Conservation (phyloP, 2,329 filamentous ascomycete species). For the Endothia cerciana region DNA sequence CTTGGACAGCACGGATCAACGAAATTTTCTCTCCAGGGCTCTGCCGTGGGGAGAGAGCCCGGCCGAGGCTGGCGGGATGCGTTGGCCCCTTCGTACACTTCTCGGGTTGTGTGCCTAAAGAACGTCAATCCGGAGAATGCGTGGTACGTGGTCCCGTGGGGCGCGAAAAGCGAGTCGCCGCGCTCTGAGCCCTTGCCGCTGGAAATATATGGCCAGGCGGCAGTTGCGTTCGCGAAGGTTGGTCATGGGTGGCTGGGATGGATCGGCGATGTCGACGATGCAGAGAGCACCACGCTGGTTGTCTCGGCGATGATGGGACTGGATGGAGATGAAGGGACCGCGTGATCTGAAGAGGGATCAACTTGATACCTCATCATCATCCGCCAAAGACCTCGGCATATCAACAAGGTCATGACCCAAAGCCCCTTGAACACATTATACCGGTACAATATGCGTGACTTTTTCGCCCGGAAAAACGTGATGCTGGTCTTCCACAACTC, state of each 20-base stretch:
- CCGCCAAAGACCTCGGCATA: too few species aligned
- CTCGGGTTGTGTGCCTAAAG: not conserved
- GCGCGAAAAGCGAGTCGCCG: not conserved
- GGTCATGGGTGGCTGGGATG: slow-evolving; percentile 10
- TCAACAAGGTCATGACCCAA: not conserved
- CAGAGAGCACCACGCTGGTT: not conserved
- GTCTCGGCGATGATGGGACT: slow-evolving; percentile 11
- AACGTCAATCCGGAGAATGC: slow-evolving; percentile 7
- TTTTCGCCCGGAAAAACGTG: too few species aligned
- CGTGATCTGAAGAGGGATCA: not conserved
- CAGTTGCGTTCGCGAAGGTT: slow-evolving; percentile 11
- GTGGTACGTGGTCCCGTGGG: slow-evolving; percentile 4
- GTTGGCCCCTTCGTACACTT: not conserved
- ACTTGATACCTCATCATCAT: not conserved
- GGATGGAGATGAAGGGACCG: not conserved
- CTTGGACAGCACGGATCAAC: not conserved
- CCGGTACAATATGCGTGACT: too few species aligned
- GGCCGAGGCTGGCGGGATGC: not conserved
- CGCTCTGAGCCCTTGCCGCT: not conserved
- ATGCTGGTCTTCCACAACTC: too few species aligned
- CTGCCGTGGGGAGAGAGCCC: not conserved
- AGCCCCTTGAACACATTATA: not conserved
- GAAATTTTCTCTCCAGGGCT: not conserved
- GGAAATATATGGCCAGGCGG: not conserved
- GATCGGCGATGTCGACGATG: not conserved